Evolutionary conservation across 2,329 filamentous ascomycete species (phyloP), one percentile per base, ranked within the genome.

Genomic region (Beauveria brongniartii): DNA sequence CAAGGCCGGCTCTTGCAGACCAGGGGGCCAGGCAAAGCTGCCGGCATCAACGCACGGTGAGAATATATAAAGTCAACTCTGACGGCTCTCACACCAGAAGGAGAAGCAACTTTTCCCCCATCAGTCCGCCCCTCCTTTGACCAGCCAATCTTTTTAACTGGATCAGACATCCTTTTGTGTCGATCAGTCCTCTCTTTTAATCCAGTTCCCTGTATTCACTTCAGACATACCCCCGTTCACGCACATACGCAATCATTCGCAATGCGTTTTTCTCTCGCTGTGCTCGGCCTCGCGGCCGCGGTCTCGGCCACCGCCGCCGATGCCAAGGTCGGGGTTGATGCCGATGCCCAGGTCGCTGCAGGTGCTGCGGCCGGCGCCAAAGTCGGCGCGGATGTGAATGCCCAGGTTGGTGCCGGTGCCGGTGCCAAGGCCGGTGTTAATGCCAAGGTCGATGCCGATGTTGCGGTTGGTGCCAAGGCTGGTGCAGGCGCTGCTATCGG

Each of bases 361-460:
- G 47, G 22, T 3, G 22, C 43, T 12, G n/a, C 24, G 3, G 43
- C 12, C 5, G 53, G 10, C 9, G 40, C 53, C 40, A 22, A 69
- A 62, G 63, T 68, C 26, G 59, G 72, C 65, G 66, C 67, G 56
- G 55, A 61, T 40, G 41, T 64, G 7, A 64, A 63, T 52, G 65
- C 65, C 47, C 64, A 69, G 30, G 66, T 65, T 55, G 63, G 22
- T 5, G 55, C 24, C 10, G 16, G n/a, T 5, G 55, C 28, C 9
- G 34, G 20, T 16, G 46, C 34, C 10, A 40, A 28, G 1, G 34
- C 26, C 18, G 4, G 30, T 4, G 46, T 14, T 9, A 37, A 47
- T 30, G 46, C 10, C 9, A 30, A 41, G 3, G 22, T 16, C n/a
- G 22, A 26, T 18, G 55, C n/a, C 0, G 3, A 46, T 5, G 44